Base-by-base conservation (phyloP, 2,329 filamentous ascomycete genomes). In the Graphilbum sp. region DNA sequence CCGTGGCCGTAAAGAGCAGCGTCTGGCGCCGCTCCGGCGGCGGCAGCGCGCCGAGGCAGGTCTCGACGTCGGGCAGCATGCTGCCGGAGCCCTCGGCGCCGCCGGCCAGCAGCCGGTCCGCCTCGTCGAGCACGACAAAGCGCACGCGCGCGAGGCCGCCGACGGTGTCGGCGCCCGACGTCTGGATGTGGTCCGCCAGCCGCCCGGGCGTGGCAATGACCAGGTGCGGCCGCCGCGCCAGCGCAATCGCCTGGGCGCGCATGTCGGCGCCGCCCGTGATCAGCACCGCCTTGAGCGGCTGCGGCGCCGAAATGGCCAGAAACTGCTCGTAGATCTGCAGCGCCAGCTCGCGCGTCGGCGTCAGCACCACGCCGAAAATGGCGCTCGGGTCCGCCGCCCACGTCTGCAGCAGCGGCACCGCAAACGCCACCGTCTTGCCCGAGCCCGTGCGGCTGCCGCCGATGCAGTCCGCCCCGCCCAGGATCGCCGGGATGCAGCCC, bases 291-390 rank as follows among this genome's bases (percentile, higher is more conserved):
- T 94, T 94, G 47, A 98, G 71, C 40, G 78, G 81, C 51, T 94
- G 85, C 0, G 83, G 80, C 4, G 86, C 76, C 3, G 85, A 88
- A 39, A 98, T 85, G 13, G 90, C 90, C 53, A 85, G 85, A 62
- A 96, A 79, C 57, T 98, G 90, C 60, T 98, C 90, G 55, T 79
- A 92, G 36, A 98, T 95, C 54, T 98, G 90, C 18, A 96, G 70
- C 4, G 90, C 90, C 41, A 98, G 72, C 61, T 98, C 90, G 50
- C 79, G 72, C 7, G 85, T 94, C 17, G 86, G 87, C 9, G 90
- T 98, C 51, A 98, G 61, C 13, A 98, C 73, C 6, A 98, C 63
- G 2, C 75, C 88, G 56, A 84, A 98, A 49, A 96, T 88, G 32
- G 85, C 90, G 42, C 79, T 79, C 1, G 90, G 90, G 60, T 98